Evolutionary conservation across 2,329 filamentous ascomycete species (phyloP), one percentile per base, ranked within the genome.

Genomic region (Aspergillus ibericus): DNA sequence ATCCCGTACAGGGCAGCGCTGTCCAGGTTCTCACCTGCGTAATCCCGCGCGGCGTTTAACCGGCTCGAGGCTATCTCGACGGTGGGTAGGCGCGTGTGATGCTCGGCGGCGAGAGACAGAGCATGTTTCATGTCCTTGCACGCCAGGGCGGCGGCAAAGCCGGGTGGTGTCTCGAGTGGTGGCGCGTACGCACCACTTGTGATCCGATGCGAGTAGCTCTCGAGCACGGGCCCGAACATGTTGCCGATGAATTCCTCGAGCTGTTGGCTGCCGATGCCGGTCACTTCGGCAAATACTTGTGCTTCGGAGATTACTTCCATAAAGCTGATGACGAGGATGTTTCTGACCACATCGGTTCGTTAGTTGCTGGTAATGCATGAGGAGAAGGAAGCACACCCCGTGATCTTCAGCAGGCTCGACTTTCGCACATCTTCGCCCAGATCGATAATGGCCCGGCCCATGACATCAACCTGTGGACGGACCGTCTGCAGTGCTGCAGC

Each of bases 271-370:
- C 77, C 74, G 0, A 83, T 71, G 0, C 75, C 77, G 0, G 78
- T 75, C 61, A 78, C 79, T 56, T 80, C 79, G 0, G 81, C 81
- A 10, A 83, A 71, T 0, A 81, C 77, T 16, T 83, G 81, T 0
- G 81, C 77, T 67, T 83, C 81, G 0, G 77, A 75, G 4, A 83
- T 70, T 0, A 82, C 67, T 53, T 81, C 77, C 79, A 81, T 81
- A 63, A 82, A 73, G 0, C 78, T 78, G 2, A 80, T 79, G 0
- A 79, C 81, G 12, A 83, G 72, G 48, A 81, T 80, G 55, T 83
- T 83, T 13, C 78, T 80, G 20, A 5, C 13, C 22, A 6, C 16
- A 3, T 20, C n/a, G n/a, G n/a, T n/a, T n/a, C n/a, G n/a, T n/a
- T n/a, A n/a, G n/a, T n/a, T n/a, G n/a, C n/a, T n/a, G n/a, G n/a